Conservation (phyloP, 1,284 basidiomycete species). For the Apiotrichum montevideense region DNA sequence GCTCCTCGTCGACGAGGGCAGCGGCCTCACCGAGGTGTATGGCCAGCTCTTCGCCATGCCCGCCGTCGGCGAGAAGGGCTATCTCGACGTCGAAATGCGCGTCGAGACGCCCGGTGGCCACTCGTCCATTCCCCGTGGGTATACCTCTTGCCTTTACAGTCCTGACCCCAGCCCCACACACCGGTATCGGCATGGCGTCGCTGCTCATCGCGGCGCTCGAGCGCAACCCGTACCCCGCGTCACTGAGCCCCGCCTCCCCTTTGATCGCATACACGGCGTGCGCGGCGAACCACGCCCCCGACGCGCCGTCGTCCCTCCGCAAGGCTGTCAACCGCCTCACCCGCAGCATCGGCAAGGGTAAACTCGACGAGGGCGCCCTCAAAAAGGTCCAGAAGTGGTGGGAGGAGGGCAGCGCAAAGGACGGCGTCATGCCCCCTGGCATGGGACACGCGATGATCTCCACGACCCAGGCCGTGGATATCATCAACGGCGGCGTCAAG, state of each 20-base stretch:
- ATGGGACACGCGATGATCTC: conserved; percentile 27
- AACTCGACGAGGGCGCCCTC: conserved; percentile 32
- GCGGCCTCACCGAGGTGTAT: conserved; percentile 21
- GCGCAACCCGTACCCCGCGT: conserved; percentile 30
- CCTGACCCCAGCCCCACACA: conserved; percentile 20
- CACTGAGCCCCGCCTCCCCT: conserved; percentile 27
- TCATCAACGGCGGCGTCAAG: conserved; percentile 41
- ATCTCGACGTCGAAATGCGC: conserved; percentile 54
- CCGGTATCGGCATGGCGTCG: conserved; percentile 42
- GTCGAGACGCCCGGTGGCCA: conserved; percentile 57
- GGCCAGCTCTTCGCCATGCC: conserved; percentile 51
- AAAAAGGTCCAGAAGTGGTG: conserved; percentile 28
- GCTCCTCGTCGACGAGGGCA: conserved; percentile 53
- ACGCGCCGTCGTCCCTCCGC: conserved; percentile 20
- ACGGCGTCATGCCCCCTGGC: conserved; percentile 18
- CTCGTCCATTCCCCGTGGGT: conserved; percentile 12
- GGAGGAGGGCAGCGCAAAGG: conserved; percentile 12
- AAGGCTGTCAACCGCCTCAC: conserved; percentile 24
- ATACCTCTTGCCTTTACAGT: no score
- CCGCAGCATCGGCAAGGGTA: conserved; percentile 15
- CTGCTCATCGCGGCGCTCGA: conserved; percentile 40
- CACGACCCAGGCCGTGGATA: conserved; percentile 43
- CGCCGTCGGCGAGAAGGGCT: conserved; percentile 61
- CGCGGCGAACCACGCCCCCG: conserved; percentile 26
- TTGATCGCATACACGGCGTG: conserved; percentile 28